A percentile compares a stretch with the other conserved stretches of the same genome.
Conservation (phyloP, 2,329 filamentous ascomycete species). For the Hymenotorrendiella dingleyae region DNA sequence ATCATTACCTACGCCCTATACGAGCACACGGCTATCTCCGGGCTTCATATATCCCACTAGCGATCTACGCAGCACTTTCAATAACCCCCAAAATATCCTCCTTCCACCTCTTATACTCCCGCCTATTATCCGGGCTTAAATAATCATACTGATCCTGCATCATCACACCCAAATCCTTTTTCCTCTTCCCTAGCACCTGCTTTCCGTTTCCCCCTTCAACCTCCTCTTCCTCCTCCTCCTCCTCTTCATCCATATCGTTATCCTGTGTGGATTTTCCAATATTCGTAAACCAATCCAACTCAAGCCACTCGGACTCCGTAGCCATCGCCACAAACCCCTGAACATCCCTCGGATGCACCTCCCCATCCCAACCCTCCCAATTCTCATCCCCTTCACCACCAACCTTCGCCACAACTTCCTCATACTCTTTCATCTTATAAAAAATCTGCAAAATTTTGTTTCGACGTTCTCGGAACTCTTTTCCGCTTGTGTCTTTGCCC, state of each 20-base stretch:
- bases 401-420: conserved; percentile 38
- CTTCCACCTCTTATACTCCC: conserved; percentile 62
- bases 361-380: conserved; percentile 50
- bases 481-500: conserved; percentile 30
- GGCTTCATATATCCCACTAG: conserved; percentile 8
- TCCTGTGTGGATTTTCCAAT: conserved; percentile 36
- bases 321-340: conserved; percentile 56
- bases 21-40: too few species aligned
- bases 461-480: conserved; percentile 41
- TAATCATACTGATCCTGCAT: conserved; percentile 70
- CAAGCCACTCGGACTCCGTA: conserved; percentile 41
- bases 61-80: conserved; percentile 35
- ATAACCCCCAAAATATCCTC: conserved; percentile 51
- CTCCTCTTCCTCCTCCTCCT: conserved; percentile 30
- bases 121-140: conserved; percentile 55
- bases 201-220: too few species aligned
- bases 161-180: conserved; percentile 48
- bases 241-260: conserved; percentile 30
- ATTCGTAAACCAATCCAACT: conserved; percentile 54
- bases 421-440: conserved; percentile 32
- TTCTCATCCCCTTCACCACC: conserved; percentile 38
- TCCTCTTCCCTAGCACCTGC: conserved; percentile 11
- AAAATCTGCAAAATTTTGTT: conserved; percentile 43
- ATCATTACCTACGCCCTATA: too few species aligned
- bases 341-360: conserved; percentile 47